Base-by-base conservation (phyloP, 2,329 filamentous ascomycete species). In the Falciphora oryzae region DNA sequence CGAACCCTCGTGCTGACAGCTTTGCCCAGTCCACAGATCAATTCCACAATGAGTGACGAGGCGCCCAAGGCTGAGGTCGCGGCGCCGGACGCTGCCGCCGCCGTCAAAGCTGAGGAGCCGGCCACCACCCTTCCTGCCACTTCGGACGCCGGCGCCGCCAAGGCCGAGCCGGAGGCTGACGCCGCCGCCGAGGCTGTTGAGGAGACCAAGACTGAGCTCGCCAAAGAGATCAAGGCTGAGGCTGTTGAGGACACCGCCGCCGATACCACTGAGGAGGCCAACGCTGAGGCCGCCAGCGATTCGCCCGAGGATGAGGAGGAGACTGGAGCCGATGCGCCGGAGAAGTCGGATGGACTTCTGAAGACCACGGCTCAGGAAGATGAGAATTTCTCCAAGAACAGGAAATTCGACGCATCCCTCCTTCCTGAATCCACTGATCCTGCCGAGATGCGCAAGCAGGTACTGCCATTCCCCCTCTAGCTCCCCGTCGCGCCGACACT, bases 361-460 rank as follows among this genome's bases (percentile, higher is more conserved):
- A 81, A 79, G 78, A 83, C 75, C 64, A 80, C 75, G 44, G 61
- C 61, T 16, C 29, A 71, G 62, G 44, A 63, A 10, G 14, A 29
- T 35, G 73, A 78, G 44, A 74, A 79, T 69, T 73, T 72, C 66
- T 71, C 75, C 69, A 85, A 86, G 70, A 89, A 89, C 70, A 82
- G 82, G 76, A 92, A 91, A 76, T 91, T 89, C 65, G 88, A 93
- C 71, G 83, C 91, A 62, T 87, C 86, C 61, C 76, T 81, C 50
- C 84, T 86, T 68, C 80, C 87, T 63, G 88, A 92, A 73, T 89
- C 89, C 29, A 87, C 90, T 71, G 91, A 97, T 75, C 90, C 90
- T 1, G 83, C 82, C 29, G 85, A 90, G 77, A 97, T 97, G 72
- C 89, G 92, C 75, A 89, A 89, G 73, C 93, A 96, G 83, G 90